These are phyloP conservation scores for Nicotiana undulata DNA, from an alignment of 257 asterid species.

Conservation along the genomic window DNA sequence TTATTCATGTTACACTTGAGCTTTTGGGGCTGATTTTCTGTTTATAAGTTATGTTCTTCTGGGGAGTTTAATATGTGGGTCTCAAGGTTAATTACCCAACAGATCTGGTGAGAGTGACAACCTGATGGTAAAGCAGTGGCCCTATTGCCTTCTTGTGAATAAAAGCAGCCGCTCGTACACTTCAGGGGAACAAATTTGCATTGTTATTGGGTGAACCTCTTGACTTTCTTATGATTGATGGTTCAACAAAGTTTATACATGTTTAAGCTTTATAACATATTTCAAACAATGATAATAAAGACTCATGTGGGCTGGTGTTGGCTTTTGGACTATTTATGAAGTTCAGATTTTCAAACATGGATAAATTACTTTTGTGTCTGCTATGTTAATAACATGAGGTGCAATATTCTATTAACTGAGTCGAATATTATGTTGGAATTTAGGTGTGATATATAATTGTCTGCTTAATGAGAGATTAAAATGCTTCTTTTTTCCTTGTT, in stretches of 20 bases:
- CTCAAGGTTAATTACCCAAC: slow-evolving; percentile 23
- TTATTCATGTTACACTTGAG: too few species aligned
- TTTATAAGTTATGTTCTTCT: too few species aligned
- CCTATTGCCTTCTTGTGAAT: slow-evolving; percentile 32
- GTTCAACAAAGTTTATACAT: slow-evolving; percentile 48
- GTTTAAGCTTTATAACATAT: too few species aligned
- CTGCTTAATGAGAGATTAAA: too few species aligned
- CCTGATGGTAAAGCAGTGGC: slow-evolving; percentile 3
- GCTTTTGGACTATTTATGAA: neutral
- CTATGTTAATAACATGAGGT: too few species aligned
- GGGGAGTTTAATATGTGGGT: neutral
- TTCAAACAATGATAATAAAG: neutral
- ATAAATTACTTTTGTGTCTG: too few species aligned
- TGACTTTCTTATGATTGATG: slow-evolving; percentile 28
- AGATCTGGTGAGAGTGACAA: slow-evolving; percentile 38
- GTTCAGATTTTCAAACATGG: too few species aligned
- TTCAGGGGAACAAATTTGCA: slow-evolving; percentile 40
- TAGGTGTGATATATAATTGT: neutral
- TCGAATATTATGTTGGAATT: neutral
- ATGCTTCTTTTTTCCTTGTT: neutral
- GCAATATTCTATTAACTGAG: too few species aligned
- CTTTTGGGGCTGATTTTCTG: too few species aligned
- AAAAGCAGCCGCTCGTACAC: too few species aligned
- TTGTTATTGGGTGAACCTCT: slow-evolving; percentile 69
- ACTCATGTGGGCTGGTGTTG: neutral